Base-by-base conservation (phyloP, 2,329 filamentous ascomycete genomes). In the Westerdykella aurantiaca region DNA sequence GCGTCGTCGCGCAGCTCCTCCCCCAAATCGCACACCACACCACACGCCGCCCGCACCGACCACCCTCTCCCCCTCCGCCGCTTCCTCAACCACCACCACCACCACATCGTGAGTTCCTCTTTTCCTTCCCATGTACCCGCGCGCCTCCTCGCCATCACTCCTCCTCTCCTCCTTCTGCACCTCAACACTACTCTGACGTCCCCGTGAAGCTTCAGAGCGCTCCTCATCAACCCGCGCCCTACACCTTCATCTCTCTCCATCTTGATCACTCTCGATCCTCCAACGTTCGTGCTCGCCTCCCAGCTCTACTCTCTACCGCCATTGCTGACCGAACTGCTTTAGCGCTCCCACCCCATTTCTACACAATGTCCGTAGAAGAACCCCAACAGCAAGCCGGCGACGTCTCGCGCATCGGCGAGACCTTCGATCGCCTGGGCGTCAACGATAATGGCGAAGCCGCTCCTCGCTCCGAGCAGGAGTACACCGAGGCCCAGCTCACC, bases 401-500 rank as follows among this genome's bases (percentile, higher is more conserved):
- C 45, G 57, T 60, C 50, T 55, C 52, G 52, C 64, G 65, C 42
- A 53, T 73, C 49, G 55, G 63, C 56, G 69, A 73, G 39, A 64
- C 67, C 48, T 64, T 75, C 47, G 64, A 69, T 45, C 60, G 60
- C 42, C 54, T 72, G 39, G 68, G 63, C 57, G 59, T 69, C 38
- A 60, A 59, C 49, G 67, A 71, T 51, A 86, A 93, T 56, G 86
- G 86, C 55, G 88, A 91, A 58, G 79, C 81, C 50, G 79, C 80
- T 48, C 91, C 88, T 60, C 93, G 91, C 75, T 95, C 91, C 46
- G 93, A 98, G 59, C 90, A 97, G 68, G 93, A 98, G 71, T 98
- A 98, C 66, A 89, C 88, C 41, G 82, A 89, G 68, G 83, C 90
- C 41, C 87, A 94, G 71, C 78, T 98, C 61, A 98, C 93, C 49